Evolutionary conservation across 768 basidiomycete species (phyloP).

Genomic region (Scleroderma bovista): DNA sequence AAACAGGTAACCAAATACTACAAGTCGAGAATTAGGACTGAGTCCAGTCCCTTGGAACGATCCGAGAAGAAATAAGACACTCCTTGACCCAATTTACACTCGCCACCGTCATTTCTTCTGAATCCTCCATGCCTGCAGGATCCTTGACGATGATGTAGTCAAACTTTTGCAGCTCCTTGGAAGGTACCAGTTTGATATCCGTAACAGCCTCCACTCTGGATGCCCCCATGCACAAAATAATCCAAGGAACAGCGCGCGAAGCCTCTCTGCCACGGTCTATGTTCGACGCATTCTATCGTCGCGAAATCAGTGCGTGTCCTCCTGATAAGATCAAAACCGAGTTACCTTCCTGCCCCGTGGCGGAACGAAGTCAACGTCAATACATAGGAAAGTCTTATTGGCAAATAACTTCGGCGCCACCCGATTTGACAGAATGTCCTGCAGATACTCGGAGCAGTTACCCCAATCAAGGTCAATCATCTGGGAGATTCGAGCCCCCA

Average conservation of each 20-base stretch:
- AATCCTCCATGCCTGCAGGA: slow-evolving; percentile 12
- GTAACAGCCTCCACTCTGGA: slow-evolving; percentile 58
- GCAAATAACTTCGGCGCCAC: slow-evolving; percentile 55
- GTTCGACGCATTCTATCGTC: slow-evolving; percentile 19
- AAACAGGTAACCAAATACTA: not conserved
- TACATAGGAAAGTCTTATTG: slow-evolving; percentile 50
- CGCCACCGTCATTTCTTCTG: slow-evolving; percentile 35
- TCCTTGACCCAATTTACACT: slow-evolving; percentile 74
- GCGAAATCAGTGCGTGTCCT: not conserved
- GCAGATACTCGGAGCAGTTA: slow-evolving; percentile 44
- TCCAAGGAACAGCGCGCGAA: slow-evolving; percentile 49
- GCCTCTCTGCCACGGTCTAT: slow-evolving; percentile 33
- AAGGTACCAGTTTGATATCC: slow-evolving; percentile 33
- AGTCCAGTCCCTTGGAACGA: slow-evolving; percentile 28
- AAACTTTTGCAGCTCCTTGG: slow-evolving; percentile 31
- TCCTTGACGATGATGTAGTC: slow-evolving; percentile 64
- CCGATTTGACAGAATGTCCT: slow-evolving; percentile 52
- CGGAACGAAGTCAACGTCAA: slow-evolving; percentile 54
- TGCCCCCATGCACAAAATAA: slow-evolving; percentile 78
- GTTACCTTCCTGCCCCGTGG: slow-evolving; percentile 20
- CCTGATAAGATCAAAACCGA: not conserved
- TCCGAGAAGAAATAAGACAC: slow-evolving; percentile 60
- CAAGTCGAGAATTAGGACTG: not conserved
- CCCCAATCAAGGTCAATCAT: slow-evolving; percentile 47
- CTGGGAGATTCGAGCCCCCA: slow-evolving; percentile 41